Percentiles rank a stretch among this genome's conserved stretches.
phyloP scores from a whole-genome alignment of 257 asterid species.

The Gentiana straminea region DNA sequence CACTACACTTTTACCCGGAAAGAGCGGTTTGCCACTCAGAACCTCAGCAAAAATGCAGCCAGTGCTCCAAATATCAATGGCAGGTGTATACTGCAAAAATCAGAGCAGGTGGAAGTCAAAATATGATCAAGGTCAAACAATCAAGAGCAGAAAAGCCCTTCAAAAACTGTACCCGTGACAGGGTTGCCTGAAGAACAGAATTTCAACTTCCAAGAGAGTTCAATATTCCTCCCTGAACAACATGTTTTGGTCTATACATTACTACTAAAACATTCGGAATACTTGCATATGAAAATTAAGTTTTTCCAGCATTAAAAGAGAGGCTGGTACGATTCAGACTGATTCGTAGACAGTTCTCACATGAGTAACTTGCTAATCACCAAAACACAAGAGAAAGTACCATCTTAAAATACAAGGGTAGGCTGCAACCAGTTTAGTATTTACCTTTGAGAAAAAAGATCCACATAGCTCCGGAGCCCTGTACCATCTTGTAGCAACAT shows the following conservation, averaged over 20 bases:
- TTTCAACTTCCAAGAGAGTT: conserved; percentile 87
- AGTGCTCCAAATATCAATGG: conserved; percentile 87
- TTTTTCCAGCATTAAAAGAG: conserved; percentile 9
- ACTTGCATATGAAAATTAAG: conserved; percentile 2
- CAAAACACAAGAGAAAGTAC: not conserved
- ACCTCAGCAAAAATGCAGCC: conserved; percentile 93
- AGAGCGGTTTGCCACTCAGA: conserved; percentile 74
- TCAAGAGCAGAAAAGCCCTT: conserved; percentile 14
- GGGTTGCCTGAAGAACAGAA: conserved; percentile 69
- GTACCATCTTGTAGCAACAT: conserved; percentile 98
- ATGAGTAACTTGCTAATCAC: not conserved
- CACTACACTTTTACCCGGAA: conserved; percentile 88
- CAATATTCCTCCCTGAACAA: conserved; percentile 93
- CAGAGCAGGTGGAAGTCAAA: not conserved
- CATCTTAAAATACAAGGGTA: not conserved
- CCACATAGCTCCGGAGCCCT: conserved; percentile 99
- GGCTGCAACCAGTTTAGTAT: conserved; percentile 7
- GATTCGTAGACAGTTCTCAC: not conserved
- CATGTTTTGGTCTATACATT: conserved; percentile 67
- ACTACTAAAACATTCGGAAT: conserved; percentile 37
- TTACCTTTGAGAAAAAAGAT: conserved; percentile 91
- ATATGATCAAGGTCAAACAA: conserved; percentile 6
- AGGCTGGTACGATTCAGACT: not conserved
- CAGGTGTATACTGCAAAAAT: conserved; percentile 86
- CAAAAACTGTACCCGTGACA: conserved; percentile 35